These are phyloP conservation scores for Scleroderma bovista DNA, from an alignment of 768 basidiomycete genomes.

Conservation along the genomic window DNA sequence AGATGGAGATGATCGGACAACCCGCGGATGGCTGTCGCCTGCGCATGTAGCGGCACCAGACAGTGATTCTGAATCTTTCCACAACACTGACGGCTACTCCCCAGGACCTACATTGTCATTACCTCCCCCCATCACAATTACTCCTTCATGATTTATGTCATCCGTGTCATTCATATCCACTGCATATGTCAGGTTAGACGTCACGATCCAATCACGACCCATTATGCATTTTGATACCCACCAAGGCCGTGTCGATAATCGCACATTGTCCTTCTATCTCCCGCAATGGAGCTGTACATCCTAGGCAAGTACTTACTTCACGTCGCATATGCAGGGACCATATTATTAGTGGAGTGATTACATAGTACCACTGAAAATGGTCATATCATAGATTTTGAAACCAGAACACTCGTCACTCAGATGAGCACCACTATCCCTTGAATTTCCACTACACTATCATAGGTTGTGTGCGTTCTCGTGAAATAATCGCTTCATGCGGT, in stretches of 20 bases:
- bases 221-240: slow-evolving; percentile 22
- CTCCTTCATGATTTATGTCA: slow-evolving; percentile 28
- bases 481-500: no score
- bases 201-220: neutral
- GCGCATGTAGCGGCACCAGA: slow-evolving; percentile 16
- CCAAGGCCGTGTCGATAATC: neutral
- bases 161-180: slow-evolving; percentile 3
- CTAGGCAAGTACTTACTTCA: neutral
- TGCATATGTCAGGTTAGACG: neutral
- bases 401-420: no score
- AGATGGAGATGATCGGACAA: slow-evolving; percentile 28
- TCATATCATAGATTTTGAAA: no score
- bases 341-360: no score
- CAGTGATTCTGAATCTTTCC: slow-evolving; percentile 10
- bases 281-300: neutral
- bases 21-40: slow-evolving; percentile 12
- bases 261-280: no score
- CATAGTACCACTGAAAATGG: no score
- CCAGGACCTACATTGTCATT: slow-evolving; percentile 11
- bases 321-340: no score
- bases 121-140: slow-evolving; percentile 41
- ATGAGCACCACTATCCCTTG: no score
- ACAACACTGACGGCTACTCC: slow-evolving; percentile 23
- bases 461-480: no score
- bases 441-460: no score